Evolutionary conservation across 2,329 filamentous ascomycete genomes (phyloP), one percentile per base, ranked within the genome.

Genomic region (Cladosporium sp.): DNA sequence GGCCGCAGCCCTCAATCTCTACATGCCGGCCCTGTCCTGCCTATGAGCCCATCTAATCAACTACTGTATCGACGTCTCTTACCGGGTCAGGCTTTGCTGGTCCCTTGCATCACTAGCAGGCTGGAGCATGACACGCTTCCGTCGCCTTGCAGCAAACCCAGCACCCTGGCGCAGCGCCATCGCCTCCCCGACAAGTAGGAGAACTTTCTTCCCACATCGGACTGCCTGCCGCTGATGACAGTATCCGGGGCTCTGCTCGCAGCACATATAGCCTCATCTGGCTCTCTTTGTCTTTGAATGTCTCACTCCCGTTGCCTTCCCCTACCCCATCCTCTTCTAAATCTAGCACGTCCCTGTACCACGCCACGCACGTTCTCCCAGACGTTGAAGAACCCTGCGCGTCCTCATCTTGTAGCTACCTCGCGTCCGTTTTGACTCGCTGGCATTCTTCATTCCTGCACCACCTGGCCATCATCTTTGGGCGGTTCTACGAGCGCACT

Each of bases 371-470:
- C 37, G 22, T 30, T 41, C 37, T 32, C 27, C 7, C 32, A 12
- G 27, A 22, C 44, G 44, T 48, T 41, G 44, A 48, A 48, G 44
- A 48, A 40, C 36, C 44, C 44, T 48, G 17, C 11, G 22, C 17
- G n/a, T 30, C 27, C 44, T 41, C 38, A 48, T 48, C 37, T 48
- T 34, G 37, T 41, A 48, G 36, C 24, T 34, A 36, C 39, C 20
- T 37, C 44, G 37, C 44, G 36, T 24, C 32, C 7, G 20, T 20
- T 30, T 17, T 40, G 18, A 36, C 13, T 22, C 44, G 27, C 38
- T 48, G 39, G 24, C 22, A 40, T 40, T 48, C 44, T 48, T 48
- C 44, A 48, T 40, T 48, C 44, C 44, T 48, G 44, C 44, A 48
- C n/a, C n/a, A n/a, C 44, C 44, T 40, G 44, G 37, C 44, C 44